These are phyloP conservation scores for Debaryomyces singareniensis DNA, from an alignment of 1,139 yeast genomes.

Conservation along the genomic window DNA sequence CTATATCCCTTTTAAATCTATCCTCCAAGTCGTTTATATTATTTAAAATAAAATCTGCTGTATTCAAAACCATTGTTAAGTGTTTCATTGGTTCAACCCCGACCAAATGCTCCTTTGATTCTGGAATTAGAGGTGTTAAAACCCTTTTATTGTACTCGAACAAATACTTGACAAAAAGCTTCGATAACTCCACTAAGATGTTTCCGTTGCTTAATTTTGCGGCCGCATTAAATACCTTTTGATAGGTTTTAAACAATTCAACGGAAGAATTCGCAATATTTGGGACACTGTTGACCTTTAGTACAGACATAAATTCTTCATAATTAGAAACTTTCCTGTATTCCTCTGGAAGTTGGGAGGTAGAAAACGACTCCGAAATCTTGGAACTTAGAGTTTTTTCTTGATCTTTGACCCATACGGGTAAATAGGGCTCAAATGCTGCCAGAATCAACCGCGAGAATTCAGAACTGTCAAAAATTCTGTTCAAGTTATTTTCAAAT, in stretches of 20 bases:
- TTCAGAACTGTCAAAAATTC: constrained; percentile 39
- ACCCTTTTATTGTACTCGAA: constrained; percentile 57
- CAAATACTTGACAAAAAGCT: constrained; percentile 63
- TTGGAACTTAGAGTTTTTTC: constrained; percentile 57
- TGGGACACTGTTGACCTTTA: constrained; percentile 40
- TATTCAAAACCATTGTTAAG: constrained; percentile 69
- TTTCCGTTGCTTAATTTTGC: constrained; percentile 67
- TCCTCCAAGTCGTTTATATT: constrained; percentile 76
- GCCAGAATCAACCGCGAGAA: constrained; percentile 55
- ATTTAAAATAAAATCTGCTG: constrained; percentile 82
- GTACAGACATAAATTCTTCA: constrained; percentile 26
- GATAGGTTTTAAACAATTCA: constrained; percentile 72
- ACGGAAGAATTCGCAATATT: constrained; percentile 78
- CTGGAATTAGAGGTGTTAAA: constrained; percentile 54
- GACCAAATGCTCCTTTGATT: constrained; percentile 14
- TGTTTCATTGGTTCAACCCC: constrained; percentile 56
- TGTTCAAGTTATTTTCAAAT: constrained; percentile 69
- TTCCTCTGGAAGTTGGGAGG: constrained; percentile 37
- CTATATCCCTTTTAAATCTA: constrained; percentile 46
- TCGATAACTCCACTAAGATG: constrained; percentile 57
- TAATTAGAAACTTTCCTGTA: constrained; percentile 17
- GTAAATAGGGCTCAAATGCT: constrained; percentile 80
- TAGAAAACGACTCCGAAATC: constrained; percentile 52
- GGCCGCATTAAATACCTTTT: constrained; percentile 69
- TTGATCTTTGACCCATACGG: constrained; percentile 86